Conservation (phyloP, 768 basidiomycete species). For the Tephrocybe sp. region DNA sequence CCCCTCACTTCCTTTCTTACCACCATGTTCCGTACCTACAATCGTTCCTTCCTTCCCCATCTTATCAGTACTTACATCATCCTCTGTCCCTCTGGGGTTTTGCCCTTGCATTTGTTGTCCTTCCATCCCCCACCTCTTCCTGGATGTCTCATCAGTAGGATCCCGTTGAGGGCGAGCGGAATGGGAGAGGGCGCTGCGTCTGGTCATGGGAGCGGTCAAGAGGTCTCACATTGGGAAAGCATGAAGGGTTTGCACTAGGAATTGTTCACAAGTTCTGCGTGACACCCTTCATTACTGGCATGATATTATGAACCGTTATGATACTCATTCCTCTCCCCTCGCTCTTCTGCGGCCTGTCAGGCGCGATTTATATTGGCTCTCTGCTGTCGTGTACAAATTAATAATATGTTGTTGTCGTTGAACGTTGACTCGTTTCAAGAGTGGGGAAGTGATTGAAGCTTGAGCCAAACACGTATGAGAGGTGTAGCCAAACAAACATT, state of each 20-base stretch:
- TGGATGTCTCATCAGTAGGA: slow-evolving; percentile 25
- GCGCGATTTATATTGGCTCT: slow-evolving; percentile 12
- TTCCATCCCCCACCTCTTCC: slow-evolving; percentile 61
- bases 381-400: slow-evolving; percentile 15
- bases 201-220: slow-evolving; percentile 22
- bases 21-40: slow-evolving; percentile 10
- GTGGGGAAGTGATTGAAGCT: slow-evolving; percentile 3
- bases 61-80: slow-evolving; percentile 15
- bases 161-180: slow-evolving; percentile 55
- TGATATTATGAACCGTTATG: slow-evolving; percentile 15
- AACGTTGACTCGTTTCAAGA: not conserved
- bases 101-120: slow-evolving; percentile 55
- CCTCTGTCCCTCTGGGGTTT: slow-evolving; percentile 13
- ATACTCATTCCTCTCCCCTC: slow-evolving; percentile 2
- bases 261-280: not conserved
- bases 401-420: slow-evolving; percentile 9
- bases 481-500: slow-evolving; percentile 36
- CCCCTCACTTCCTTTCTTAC: slow-evolving; percentile 9
- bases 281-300: slow-evolving; percentile 3
- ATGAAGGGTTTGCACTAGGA: not conserved
- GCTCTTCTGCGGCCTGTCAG: slow-evolving; percentile 7
- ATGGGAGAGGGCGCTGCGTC: slow-evolving; percentile 73
- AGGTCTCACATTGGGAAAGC: slow-evolving; percentile 13
- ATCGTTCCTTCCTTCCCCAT: slow-evolving; percentile 17
- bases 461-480: slow-evolving; percentile 25